A percentile compares a stretch with the other conserved stretches of the same genome.
Conservation (phyloP, 805 yeast species). For the Tetrapisispora pingtungensis region DNA sequence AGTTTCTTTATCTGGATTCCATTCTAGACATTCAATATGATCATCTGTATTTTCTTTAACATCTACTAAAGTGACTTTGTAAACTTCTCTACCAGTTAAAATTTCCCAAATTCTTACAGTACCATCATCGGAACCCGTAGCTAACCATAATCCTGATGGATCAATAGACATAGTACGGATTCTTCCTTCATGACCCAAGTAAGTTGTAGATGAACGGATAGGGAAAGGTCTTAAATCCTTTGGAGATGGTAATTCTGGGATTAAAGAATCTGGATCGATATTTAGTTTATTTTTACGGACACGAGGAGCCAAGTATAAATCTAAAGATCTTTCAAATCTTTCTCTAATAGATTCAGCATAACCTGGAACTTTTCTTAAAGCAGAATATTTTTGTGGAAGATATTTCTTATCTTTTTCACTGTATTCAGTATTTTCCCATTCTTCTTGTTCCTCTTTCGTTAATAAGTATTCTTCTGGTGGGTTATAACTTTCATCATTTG, state of each 20-base stretch:
- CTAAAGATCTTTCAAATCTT: slow-evolving; percentile 87
- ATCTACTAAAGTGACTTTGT: slow-evolving; percentile 44
- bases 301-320: slow-evolving; percentile 91
- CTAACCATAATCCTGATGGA: slow-evolving; percentile 87
- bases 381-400: slow-evolving; percentile 68
- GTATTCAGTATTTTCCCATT: slow-evolving; percentile 63
- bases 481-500: slow-evolving; percentile 91
- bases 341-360: slow-evolving; percentile 79
- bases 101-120: slow-evolving; percentile 95
- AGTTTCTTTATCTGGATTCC: slow-evolving; percentile 73
- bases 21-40: slow-evolving; percentile 67
- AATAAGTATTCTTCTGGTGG: slow-evolving; percentile 94
- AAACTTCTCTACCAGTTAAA: slow-evolving; percentile 87
- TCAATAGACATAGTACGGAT: slow-evolving; percentile 77
- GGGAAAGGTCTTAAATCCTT: slow-evolving; percentile 96
- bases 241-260: slow-evolving; percentile 95
- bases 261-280: slow-evolving; percentile 90
- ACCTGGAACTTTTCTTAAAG: slow-evolving; percentile 90
- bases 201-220: slow-evolving; percentile 73
- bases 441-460: slow-evolving; percentile 62
- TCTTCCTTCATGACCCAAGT: slow-evolving; percentile 73
- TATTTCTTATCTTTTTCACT: slow-evolving; percentile 70
- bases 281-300: slow-evolving; percentile 82
- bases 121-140: slow-evolving; percentile 97
- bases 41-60: slow-evolving; percentile 56